These are phyloP conservation scores for Stenogyne calaminthoides DNA, from an alignment of 305 asterid species.

Conservation along the genomic window DNA sequence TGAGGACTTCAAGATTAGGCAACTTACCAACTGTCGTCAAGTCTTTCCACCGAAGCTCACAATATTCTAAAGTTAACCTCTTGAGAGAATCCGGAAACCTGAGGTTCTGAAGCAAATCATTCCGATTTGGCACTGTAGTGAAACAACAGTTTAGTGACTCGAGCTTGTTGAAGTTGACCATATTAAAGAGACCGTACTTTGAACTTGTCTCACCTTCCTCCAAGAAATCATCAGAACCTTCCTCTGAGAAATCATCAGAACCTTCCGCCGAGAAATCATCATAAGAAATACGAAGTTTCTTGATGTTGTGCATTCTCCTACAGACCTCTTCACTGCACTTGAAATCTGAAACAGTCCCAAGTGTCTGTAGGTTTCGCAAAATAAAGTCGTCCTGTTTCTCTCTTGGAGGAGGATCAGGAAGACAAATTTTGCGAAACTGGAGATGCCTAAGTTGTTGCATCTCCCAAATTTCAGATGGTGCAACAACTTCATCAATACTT, in stretches of 20 bases:
- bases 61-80: not conserved
- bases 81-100: not conserved
- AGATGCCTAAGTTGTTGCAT: conserved; percentile 13
- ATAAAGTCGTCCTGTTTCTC: not conserved
- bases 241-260: not conserved
- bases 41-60: not conserved
- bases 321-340: not conserved
- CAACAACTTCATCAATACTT: not conserved
- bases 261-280: conserved; percentile 2
- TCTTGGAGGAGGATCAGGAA: conserved; percentile 7
- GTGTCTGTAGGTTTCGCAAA: conserved; percentile 9
- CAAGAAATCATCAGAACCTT: conserved; percentile 5
- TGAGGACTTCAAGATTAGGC: conserved; percentile 21
- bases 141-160: conserved; percentile 25
- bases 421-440: not conserved
- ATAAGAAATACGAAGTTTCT: not conserved
- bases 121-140: not conserved
- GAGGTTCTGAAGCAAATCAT: not conserved
- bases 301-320: conserved; percentile 3
- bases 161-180: conserved; percentile 12
- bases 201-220: not conserved
- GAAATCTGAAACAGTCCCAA: not conserved
- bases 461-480: conserved; percentile 8
- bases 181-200: not conserved
- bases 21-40: not conserved